Conservation (phyloP, 2,329 filamentous ascomycete genomes). For the Stagonosporopsis cucurbitacearum region DNA sequence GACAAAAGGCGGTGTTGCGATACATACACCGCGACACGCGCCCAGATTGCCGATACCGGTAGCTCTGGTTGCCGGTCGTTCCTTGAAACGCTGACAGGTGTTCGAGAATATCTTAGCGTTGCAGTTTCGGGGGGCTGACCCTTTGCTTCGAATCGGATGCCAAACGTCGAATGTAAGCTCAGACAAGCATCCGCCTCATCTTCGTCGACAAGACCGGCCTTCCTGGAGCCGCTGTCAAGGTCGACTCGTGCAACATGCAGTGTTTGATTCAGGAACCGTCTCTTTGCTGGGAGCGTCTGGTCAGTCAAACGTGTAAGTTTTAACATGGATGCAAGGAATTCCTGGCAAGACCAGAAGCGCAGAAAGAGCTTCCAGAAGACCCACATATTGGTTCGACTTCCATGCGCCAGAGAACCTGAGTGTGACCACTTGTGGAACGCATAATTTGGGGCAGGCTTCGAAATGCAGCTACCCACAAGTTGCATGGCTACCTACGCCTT, state of each 20-base stretch:
- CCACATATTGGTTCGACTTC: not conserved
- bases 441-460: conserved; percentile 1
- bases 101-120: conserved; percentile 27
- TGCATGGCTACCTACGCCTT: not conserved
- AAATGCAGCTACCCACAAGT: not conserved
- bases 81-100: conserved; percentile 32
- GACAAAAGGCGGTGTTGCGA: conserved; percentile 19
- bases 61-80: conserved; percentile 21
- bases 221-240: conserved; percentile 14
- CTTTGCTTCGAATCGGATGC: not conserved
- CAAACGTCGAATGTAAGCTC: conserved; percentile 13
- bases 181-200: conserved; percentile 17
- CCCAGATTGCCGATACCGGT: conserved; percentile 20
- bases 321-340: conserved; percentile 13
- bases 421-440: conserved; percentile 3
- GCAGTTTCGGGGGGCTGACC: conserved; percentile 12
- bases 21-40: conserved; percentile 16
- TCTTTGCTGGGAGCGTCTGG: conserved; percentile 12
- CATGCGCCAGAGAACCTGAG: not conserved
- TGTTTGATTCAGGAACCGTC: conserved; percentile 6
- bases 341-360: conserved; percentile 1
- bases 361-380: conserved; percentile 6
- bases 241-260: conserved; percentile 14
- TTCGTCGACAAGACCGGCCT: conserved; percentile 7
- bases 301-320: conserved; percentile 22